phyloP scores from a whole-genome alignment of 192 early-diverging fungal genomes.

The Gorgonomyces haynaldii region DNA sequence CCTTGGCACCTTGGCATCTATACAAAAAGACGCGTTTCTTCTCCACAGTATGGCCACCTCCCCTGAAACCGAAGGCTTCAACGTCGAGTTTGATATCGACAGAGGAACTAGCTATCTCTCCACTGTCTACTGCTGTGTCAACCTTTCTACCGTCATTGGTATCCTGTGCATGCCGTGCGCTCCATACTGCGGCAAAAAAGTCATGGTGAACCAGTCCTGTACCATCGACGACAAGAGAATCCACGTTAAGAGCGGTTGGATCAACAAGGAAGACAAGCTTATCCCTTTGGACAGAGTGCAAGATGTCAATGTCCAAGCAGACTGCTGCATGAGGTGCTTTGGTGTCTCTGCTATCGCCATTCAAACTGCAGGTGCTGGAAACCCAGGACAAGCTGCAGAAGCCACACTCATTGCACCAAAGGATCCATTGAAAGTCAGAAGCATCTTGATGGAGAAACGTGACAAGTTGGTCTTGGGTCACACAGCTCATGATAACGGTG shows the following conservation, averaged over 20 bases:
- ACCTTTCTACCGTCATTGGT: not conserved
- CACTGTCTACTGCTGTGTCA: not conserved
- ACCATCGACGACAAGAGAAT: slow-evolving; percentile 4
- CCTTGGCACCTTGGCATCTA: too few relatives aligned
- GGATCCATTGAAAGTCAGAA: not conserved
- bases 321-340: not conserved
- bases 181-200: not conserved
- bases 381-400: not conserved
- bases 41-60: too few relatives aligned
- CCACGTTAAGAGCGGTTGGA: not conserved
- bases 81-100: not conserved
- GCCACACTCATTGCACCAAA: not conserved
- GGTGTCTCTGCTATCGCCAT: slow-evolving; percentile 1
- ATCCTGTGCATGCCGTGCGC: not conserved
- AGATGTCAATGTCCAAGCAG: slow-evolving; percentile 4
- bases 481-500: not conserved
- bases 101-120: not conserved
- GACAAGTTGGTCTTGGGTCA: slow-evolving; percentile 2
- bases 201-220: not conserved
- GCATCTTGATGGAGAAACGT: not conserved
- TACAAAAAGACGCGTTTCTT: too few relatives aligned
- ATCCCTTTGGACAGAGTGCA: slow-evolving; percentile 6
- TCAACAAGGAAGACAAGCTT: slow-evolving; percentile 9
- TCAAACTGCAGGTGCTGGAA: slow-evolving; percentile 5
- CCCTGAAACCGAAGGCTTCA: too few relatives aligned